Base-by-base conservation (phyloP, 805 yeast genomes). In the Starmerella sp. region DNA sequence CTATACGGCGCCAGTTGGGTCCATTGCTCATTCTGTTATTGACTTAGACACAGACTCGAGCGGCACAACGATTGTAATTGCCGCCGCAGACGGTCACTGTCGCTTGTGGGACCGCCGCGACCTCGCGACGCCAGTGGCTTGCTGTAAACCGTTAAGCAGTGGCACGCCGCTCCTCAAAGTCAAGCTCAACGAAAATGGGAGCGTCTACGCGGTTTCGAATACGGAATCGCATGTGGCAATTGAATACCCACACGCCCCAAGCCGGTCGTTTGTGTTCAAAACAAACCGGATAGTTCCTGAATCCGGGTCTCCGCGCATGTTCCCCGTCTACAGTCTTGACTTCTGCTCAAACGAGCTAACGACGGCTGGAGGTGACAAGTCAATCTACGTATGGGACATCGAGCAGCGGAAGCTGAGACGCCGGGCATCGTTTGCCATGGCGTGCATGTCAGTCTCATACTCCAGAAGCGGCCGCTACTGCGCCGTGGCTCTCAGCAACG, bases 381-480 rank as follows among this genome's bases (percentile, higher is more conserved):
- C 41, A 1, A 38, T 54, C 5, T 48, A 39, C 39, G 28, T 58
- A 14, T 58, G 61, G 61, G 54, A 58, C 45, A 17, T 29, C 41
- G 30, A 11, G 39, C 37, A 32, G 28, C 51, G 53, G 9, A 17
- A 28, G 44, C 38, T 58, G 45, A 14, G 10, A 2, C 30, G 50
- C 17, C 43, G 36, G 13, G 15, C 51, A 15, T 32, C 10, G 17
- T 54, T 58, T 30, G 54, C 61, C 2, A 30, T 51, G 47, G 35
- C 61, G 5, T 58, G 59, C 37, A 47, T 42, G 29, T 57, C 61
- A 4, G 6, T 58, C 17, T 46, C 54, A 42, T 57, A 41, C 41
- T 47, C 55, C 4, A 10, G 39, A 7, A 39, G 29, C 29, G 59
- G 54, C 42, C 41, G 34, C 13, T n/a, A 36, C 10, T 34, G 54